Evolutionary conservation across 2,329 filamentous ascomycete genomes (phyloP).

Genomic region (Paradendryphiella salina): DNA sequence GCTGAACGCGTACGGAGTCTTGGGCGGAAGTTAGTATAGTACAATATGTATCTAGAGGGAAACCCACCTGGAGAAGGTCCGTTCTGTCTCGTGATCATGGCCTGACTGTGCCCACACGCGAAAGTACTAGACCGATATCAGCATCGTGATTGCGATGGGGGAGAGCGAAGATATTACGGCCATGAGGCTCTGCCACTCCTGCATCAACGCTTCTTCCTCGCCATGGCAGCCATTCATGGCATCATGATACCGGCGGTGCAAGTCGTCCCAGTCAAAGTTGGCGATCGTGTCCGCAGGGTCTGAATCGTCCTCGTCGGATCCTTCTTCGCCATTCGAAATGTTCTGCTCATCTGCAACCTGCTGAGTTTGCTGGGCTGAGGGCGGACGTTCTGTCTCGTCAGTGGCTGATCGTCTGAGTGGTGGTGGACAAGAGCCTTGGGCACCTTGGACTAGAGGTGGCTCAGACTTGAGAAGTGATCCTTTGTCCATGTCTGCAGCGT

Average conservation of each 20-base stretch:
- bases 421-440: constrained; percentile 8
- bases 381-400: constrained; percentile 33
- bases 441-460: constrained; percentile 13
- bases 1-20: constrained; percentile 78
- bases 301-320: constrained; percentile 22
- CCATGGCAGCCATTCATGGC: constrained; percentile 65
- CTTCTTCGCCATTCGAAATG: constrained; percentile 11
- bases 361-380: constrained; percentile 29
- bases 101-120: constrained; percentile 76
- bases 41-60: not conserved
- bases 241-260: constrained; percentile 69
- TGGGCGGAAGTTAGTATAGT: not conserved
- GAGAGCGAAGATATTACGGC: constrained; percentile 28
- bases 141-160: not conserved
- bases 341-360: constrained; percentile 15
- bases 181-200: constrained; percentile 63
- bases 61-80: constrained; percentile 72
- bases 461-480: constrained; percentile 13
- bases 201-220: constrained; percentile 66
- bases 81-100: constrained; percentile 71
- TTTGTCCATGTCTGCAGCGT: constrained; percentile 22
- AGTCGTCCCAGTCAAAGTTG: constrained; percentile 75
- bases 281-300: constrained; percentile 49
- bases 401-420: constrained; percentile 21
- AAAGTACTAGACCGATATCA: constrained; percentile 66